phyloP scores from a whole-genome alignment of 306 rosid genomes.

The Casuarina glauca region DNA sequence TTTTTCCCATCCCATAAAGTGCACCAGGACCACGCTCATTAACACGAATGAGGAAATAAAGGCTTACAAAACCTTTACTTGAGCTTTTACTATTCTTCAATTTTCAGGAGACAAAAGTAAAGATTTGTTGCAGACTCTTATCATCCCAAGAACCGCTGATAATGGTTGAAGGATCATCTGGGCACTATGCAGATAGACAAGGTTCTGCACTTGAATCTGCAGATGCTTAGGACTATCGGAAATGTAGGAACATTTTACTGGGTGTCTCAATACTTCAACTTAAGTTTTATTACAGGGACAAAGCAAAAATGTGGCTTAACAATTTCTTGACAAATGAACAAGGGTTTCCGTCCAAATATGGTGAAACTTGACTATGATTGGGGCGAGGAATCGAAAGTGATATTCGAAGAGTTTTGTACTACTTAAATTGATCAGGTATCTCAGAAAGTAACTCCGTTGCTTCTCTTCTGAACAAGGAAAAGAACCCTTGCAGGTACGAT shows the following conservation, averaged over 20 bases:
- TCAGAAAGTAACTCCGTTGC: not conserved
- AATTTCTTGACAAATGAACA: not conserved
- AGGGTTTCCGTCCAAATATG: not conserved
- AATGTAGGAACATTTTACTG: not conserved
- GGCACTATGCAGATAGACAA: no score
- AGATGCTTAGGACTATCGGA: no score
- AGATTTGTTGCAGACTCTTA: not conserved
- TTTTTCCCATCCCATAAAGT: not conserved
- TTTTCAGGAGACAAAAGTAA: not conserved
- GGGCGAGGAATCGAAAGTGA: not conserved
- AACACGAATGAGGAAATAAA: not conserved
- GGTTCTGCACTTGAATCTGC: no score
- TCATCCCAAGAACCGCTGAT: not conserved
- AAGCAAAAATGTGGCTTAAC: not conserved
- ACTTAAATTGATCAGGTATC: not conserved
- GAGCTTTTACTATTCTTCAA: not conserved
- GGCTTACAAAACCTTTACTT: not conserved
- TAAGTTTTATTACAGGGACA: not conserved
- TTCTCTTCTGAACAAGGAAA: not conserved
- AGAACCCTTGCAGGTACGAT: not conserved
- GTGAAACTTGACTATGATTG: not conserved
- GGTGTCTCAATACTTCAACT: no score
- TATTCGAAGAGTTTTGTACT: not conserved
- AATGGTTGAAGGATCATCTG: not conserved
- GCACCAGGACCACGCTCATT: not conserved